phyloP scores from a whole-genome alignment of 202 grass and related monocot genomes.

The Miscanthus sacchariflorus region DNA sequence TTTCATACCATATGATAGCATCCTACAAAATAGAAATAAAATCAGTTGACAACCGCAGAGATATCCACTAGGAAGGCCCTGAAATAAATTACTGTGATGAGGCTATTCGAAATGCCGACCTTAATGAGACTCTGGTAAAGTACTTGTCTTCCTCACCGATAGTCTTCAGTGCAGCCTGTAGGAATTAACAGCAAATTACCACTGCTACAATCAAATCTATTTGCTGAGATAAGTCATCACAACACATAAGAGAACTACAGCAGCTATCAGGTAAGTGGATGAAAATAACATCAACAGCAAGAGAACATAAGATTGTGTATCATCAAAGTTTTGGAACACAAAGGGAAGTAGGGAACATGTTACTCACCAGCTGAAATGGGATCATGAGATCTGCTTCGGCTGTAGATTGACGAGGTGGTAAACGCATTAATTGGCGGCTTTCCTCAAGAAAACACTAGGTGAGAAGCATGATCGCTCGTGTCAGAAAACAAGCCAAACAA shows the following conservation, averaged over 20 bases:
- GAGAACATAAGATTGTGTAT: constrained; percentile 29
- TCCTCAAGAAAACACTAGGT: constrained; percentile 97
- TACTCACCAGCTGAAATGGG: constrained; percentile 94
- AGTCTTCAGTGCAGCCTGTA: constrained; percentile 93
- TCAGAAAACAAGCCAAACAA: constrained; percentile 30
- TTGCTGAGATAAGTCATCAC: constrained; percentile 23
- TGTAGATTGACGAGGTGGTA: constrained; percentile 96
- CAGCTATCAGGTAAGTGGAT: neutral
- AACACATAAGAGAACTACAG: constrained; percentile 31
- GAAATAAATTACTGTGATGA: constrained; percentile 26
- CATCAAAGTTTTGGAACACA: neutral
- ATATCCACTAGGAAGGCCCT: constrained; percentile 1
- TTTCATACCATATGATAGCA: constrained; percentile 81
- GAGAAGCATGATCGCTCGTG: constrained; percentile 16
- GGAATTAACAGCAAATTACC: constrained; percentile 42
- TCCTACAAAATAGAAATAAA: constrained; percentile 70
- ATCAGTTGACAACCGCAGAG: constrained; percentile 6
- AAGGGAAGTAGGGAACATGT: neutral
- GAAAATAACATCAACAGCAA: constrained; percentile 12
- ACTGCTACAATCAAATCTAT: constrained; percentile 10
- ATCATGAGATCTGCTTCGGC: constrained; percentile 98
- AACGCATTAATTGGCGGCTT: constrained; percentile 85
- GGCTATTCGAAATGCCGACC: constrained; percentile 51
- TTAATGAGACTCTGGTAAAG: constrained; percentile 90
- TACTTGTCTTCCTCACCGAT: constrained; percentile 95